Conservation (phyloP, 2,329 filamentous ascomycete species). For the Fusarium duplospermum region DNA sequence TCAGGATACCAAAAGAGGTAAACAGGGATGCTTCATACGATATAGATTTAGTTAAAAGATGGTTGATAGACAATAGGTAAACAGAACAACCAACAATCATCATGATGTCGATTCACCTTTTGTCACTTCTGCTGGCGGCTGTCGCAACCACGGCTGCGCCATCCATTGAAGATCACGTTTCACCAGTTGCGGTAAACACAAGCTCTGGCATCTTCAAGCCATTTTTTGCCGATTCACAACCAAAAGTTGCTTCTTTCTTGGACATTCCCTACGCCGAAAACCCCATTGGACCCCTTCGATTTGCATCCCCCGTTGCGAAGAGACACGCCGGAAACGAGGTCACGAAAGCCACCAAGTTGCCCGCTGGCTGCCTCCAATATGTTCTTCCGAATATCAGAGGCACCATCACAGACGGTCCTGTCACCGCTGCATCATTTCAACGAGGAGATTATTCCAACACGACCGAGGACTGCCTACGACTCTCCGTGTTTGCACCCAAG, state of each 20-base stretch:
- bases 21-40: background rate
- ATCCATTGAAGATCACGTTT: accelerated
- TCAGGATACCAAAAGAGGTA: background rate
- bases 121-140: background rate
- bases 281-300: conserved; percentile 21
- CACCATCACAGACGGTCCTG: background rate
- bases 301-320: conserved; percentile 12
- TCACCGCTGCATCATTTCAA: conserved; percentile 27
- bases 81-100: background rate
- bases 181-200: conserved; percentile 8
- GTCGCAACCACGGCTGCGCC: background rate
- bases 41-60: background rate
- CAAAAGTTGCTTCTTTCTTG: conserved; percentile 25
- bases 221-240: conserved; percentile 1
- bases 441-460: conserved; percentile 30
- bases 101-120: background rate
- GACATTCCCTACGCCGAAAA: conserved; percentile 32
- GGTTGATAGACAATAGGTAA: background rate
- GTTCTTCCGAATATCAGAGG: conserved; percentile 9
- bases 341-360: background rate
- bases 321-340: background rate
- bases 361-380: conserved; percentile 33
- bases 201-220: conserved; percentile 31
- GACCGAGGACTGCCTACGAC: conserved; percentile 31
- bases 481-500: conserved; percentile 25